Conservation (phyloP, 2,329 filamentous ascomycete species). For the Fusarium caatingaense region DNA sequence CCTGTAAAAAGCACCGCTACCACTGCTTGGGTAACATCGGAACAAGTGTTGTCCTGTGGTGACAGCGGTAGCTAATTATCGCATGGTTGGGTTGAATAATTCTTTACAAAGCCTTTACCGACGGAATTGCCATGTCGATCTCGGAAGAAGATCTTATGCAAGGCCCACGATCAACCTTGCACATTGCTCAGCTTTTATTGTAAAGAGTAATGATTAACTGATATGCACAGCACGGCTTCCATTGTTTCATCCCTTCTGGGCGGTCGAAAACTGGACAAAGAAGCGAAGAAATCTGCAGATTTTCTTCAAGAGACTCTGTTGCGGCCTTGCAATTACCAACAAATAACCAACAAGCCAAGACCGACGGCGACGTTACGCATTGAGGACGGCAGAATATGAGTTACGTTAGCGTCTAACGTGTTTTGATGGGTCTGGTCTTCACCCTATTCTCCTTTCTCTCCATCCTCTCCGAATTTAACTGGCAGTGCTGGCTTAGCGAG, state of each 20-base stretch:
- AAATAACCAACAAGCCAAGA: constrained; percentile 19
- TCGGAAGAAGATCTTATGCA: constrained; percentile 16
- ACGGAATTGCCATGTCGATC: constrained; percentile 31
- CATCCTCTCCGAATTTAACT: constrained; percentile 17
- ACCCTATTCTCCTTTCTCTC: constrained; percentile 1
- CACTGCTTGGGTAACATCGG: constrained; percentile 24
- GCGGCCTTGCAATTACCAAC: constrained; percentile 1
- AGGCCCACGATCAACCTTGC: constrained; percentile 12
- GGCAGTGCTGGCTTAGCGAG: neutral
- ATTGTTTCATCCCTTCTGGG: constrained; percentile 28
- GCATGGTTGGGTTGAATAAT: constrained; percentile 28
- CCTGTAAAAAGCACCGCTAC: neutral
- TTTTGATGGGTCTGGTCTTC: constrained; percentile 3
- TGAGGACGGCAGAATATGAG: constrained; percentile 15
- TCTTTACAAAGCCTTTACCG: constrained; percentile 23
- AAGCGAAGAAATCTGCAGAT: constrained; percentile 2
- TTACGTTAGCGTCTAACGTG: constrained; percentile 14
- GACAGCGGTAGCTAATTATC: constrained; percentile 1
- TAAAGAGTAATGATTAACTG: constrained; percentile 12
- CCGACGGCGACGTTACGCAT: constrained; percentile 20
- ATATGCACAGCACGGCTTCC: neutral
- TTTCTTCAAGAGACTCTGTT: neutral
- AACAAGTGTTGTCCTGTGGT: neutral
- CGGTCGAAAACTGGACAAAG: neutral
- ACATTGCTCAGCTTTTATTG: constrained; percentile 15